Conservation (phyloP, 352 stramenopile species). For the Phytophthora syringae region DNA sequence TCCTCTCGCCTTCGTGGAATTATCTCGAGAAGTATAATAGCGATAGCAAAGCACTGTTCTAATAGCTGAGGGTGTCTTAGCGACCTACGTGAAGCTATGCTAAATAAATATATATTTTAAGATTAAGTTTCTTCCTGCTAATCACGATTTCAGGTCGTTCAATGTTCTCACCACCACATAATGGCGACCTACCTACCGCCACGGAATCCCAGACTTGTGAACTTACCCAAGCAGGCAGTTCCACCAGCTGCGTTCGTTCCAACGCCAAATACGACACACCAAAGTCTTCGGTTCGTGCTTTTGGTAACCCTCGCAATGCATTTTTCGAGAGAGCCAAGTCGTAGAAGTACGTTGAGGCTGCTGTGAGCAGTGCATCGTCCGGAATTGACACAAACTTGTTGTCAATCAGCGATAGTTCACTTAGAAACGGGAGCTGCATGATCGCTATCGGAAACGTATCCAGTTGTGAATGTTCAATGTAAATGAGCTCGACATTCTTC, state of each 20-base stretch:
- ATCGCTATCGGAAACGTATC: constrained; percentile 35
- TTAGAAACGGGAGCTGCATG: constrained; percentile 16
- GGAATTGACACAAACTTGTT: constrained; percentile 36
- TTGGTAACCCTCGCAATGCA: constrained; percentile 32
- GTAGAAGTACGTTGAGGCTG: constrained; percentile 21
- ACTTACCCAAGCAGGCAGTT: constrained; percentile 40
- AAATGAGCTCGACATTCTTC: constrained; percentile 19
- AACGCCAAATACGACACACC: constrained; percentile 41
- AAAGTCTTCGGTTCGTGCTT: constrained; percentile 10
- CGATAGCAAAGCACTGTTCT: too few species aligned
- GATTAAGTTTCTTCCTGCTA: constrained; percentile 3
- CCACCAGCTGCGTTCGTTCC: constrained; percentile 31
- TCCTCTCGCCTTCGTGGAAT: too few species aligned
- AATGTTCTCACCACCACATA: constrained; percentile 3
- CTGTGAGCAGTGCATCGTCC: constrained; percentile 17
- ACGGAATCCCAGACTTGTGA: constrained; percentile 9
- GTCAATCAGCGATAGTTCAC: constrained; percentile 43
- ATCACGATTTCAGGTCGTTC: constrained; percentile 2
- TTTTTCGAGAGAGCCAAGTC: constrained; percentile 39
- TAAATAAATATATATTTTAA: too few species aligned
- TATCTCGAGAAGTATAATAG: too few species aligned
- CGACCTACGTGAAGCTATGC: too few species aligned
- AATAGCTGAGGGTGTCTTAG: too few species aligned
- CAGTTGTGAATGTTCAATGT: constrained; percentile 41
- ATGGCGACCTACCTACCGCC: constrained; percentile 11